These are phyloP conservation scores for Paramarasmius palmivorus DNA, from an alignment of 1,284 basidiomycete genomes.

Conservation along the genomic window DNA sequence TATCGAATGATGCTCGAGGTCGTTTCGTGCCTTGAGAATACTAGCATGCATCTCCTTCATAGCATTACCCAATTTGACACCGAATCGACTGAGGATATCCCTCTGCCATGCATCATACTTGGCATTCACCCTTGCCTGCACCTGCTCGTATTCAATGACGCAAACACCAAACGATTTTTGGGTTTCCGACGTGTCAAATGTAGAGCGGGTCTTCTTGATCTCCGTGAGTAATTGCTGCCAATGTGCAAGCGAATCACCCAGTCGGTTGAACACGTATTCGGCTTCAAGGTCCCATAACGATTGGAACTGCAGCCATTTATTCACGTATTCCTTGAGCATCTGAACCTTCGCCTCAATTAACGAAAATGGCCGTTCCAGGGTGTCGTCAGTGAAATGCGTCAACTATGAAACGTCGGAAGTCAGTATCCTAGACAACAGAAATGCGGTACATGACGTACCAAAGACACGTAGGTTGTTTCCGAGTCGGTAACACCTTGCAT, in stretches of 20 bases:
- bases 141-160: constrained; percentile 96
- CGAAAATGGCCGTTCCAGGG: constrained; percentile 81
- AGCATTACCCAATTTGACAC: constrained; percentile 85
- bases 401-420: constrained; percentile 47
- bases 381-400: constrained; percentile 72
- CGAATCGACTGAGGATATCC: constrained; percentile 91
- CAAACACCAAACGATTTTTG: constrained; percentile 91
- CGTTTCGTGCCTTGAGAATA: constrained; percentile 90
- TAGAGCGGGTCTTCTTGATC: constrained; percentile 94
- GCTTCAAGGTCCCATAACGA: constrained; percentile 98
- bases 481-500: constrained; percentile 66
- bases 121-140: constrained; percentile 95
- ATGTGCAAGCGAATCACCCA: constrained; percentile 88
- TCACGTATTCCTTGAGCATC: constrained; percentile 87
- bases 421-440: constrained; percentile 1
- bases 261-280: constrained; percentile 92
- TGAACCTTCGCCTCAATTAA: constrained; percentile 89
- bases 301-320: constrained; percentile 98
- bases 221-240: constrained; percentile 97
- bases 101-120: constrained; percentile 99
- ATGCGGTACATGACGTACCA: constrained; percentile 51
- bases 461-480: constrained; percentile 81
- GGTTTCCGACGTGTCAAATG: constrained; percentile 96
- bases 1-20: constrained; percentile 83
- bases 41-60: constrained; percentile 97